phyloP scores from a whole-genome alignment of 2,329 filamentous ascomycete genomes.

The Stemphylium beticola region DNA sequence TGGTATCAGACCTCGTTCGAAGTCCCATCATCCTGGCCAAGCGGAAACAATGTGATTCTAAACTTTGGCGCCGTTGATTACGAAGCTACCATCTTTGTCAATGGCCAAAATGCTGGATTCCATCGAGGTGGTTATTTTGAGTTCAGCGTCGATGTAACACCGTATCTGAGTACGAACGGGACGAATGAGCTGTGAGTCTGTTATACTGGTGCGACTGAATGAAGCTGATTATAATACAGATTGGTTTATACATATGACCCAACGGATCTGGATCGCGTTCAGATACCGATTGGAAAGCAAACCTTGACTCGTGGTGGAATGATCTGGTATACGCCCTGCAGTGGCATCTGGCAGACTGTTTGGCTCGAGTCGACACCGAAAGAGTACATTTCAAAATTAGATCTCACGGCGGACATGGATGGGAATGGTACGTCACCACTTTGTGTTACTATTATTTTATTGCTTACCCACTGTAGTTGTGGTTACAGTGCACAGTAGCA shows the following conservation, averaged over 20 bases:
- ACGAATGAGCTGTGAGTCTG: slow-evolving; percentile 61
- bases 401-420: slow-evolving; percentile 59
- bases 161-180: slow-evolving; percentile 49
- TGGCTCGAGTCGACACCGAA: slow-evolving; percentile 70
- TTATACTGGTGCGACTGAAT: neutral
- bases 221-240: slow-evolving; percentile 42
- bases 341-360: slow-evolving; percentile 76
- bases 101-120: slow-evolving; percentile 59
- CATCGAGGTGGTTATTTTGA: slow-evolving; percentile 68
- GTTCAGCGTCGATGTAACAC: slow-evolving; percentile 66
- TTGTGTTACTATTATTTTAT: neutral
- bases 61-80: slow-evolving; percentile 68
- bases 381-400: slow-evolving; percentile 64
- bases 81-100: slow-evolving; percentile 64
- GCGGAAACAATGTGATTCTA: slow-evolving; percentile 53
- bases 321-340: slow-evolving; percentile 76
- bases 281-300: slow-evolving; percentile 73
- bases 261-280: slow-evolving; percentile 61
- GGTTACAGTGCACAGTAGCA: slow-evolving; percentile 60
- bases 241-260: slow-evolving; percentile 72
- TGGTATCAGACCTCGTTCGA: slow-evolving; percentile 61
- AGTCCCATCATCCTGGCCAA: slow-evolving; percentile 57
- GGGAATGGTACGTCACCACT: slow-evolving; percentile 32
- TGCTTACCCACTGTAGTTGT: slow-evolving; percentile 54
- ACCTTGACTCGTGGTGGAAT: slow-evolving; percentile 59